Conservation (phyloP, 768 basidiomycete species). For the Boletus eberwhitei region DNA sequence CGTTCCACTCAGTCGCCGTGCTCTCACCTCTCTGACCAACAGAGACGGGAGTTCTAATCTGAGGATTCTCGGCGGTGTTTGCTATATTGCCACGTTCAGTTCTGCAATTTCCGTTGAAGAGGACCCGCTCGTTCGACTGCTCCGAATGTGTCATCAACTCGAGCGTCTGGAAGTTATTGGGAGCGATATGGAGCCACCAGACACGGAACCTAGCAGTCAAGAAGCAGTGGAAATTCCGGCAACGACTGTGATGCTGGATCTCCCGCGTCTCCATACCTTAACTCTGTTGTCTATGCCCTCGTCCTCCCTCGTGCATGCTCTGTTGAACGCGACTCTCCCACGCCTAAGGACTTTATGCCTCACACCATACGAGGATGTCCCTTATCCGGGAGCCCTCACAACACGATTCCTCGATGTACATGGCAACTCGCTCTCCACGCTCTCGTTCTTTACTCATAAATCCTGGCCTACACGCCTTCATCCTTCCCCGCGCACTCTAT, state of each 20-base stretch:
- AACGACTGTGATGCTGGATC: constrained; percentile 41
- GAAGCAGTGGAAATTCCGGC: constrained; percentile 21
- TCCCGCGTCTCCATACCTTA: constrained; percentile 57
- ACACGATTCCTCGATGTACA: constrained; percentile 59
- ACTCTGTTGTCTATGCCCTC: constrained; percentile 64
- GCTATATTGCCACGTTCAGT: constrained; percentile 40
- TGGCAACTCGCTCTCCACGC: constrained; percentile 53
- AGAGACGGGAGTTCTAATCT: constrained; percentile 52
- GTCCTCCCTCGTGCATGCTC: constrained; percentile 57
- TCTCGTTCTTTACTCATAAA: constrained; percentile 67
- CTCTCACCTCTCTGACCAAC: constrained; percentile 47
- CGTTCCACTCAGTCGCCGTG: constrained; percentile 59
- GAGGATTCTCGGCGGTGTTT: constrained; percentile 51
- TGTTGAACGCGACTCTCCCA: constrained; percentile 61
- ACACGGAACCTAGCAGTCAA: constrained; percentile 36
- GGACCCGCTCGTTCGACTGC: constrained; percentile 56
- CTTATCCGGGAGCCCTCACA: constrained; percentile 53
- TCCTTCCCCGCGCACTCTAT: constrained; percentile 48
- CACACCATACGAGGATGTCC: constrained; percentile 71
- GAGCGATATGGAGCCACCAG: constrained; percentile 51
- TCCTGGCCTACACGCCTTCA: constrained; percentile 61
- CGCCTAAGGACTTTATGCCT: constrained; percentile 59
- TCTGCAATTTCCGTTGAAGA: constrained; percentile 31
- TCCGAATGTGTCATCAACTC: constrained; percentile 53
- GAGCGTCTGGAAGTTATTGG: constrained; percentile 65